phyloP scores from a whole-genome alignment of 164 flowering plant genomes.

The Stephania yunnanensis region DNA sequence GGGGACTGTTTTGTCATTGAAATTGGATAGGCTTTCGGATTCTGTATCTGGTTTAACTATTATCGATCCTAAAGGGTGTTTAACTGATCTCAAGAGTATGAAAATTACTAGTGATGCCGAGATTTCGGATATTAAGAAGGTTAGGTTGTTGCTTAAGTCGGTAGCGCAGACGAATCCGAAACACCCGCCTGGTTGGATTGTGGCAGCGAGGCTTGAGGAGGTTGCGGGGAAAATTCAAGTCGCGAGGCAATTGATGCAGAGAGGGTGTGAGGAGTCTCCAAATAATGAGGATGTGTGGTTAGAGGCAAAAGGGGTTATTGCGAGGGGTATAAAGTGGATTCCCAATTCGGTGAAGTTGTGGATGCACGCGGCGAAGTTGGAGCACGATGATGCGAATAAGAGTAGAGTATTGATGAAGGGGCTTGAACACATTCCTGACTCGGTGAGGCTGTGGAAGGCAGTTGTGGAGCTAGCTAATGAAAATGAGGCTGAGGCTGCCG shows the following conservation, averaged over 20 bases:
- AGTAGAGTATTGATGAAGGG: slow-evolving; percentile 85
- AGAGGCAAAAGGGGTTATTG: slow-evolving; percentile 93
- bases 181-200: slow-evolving; percentile 97
- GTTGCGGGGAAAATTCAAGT: slow-evolving; percentile 75
- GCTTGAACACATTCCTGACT: slow-evolving; percentile 81
- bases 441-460: slow-evolving; percentile 94
- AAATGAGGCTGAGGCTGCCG: slow-evolving; percentile 96
- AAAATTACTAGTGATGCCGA: slow-evolving; percentile 93
- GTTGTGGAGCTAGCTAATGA: slow-evolving; percentile 88
- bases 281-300: slow-evolving; percentile 90
- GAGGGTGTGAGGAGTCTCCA: slow-evolving; percentile 92
- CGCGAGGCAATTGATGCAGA: slow-evolving; percentile 66
- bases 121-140: slow-evolving; percentile 86
- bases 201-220: slow-evolving; percentile 90
- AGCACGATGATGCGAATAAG: slow-evolving; percentile 63
- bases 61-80: slow-evolving; percentile 89
- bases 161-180: slow-evolving; percentile 82
- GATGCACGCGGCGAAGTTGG: slow-evolving; percentile 84
- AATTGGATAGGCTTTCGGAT: slow-evolving; percentile 75
- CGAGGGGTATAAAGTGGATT: slow-evolving; percentile 71
- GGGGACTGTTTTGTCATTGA: slow-evolving; percentile 85
- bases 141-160: slow-evolving; percentile 78
- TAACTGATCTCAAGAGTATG: slow-evolving; percentile 94
- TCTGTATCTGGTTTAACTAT: slow-evolving; percentile 82
- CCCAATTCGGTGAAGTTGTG: slow-evolving; percentile 90